Evolutionary conservation across 1,139 yeast genomes (phyloP), one percentile per base, ranked within the genome.

Genomic region (Hanseniaspora uvarum): DNA sequence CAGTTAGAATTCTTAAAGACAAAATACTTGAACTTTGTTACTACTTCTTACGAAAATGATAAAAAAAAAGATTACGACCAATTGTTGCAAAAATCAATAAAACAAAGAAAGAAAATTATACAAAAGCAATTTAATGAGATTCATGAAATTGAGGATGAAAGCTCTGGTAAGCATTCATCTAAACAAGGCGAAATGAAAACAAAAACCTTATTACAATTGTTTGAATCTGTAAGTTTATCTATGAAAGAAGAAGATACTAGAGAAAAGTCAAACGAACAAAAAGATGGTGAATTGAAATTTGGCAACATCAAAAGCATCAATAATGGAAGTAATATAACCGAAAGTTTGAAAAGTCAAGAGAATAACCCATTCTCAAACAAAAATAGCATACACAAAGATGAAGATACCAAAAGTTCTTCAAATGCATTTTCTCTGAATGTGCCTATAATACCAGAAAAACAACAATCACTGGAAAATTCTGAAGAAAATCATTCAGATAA

Each of bases 1-100:
- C 66, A 62, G 30, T 61, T 77, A 18, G 62, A 62, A 33, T 60
- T 60, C 52, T 59, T 60, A 43, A 54, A 55, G 51, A 37, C 41
- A n/a, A 37, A 56, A 28, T 53, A 56, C 24, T 36, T 40, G 40
- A 45, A 54, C 26, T 50, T 51, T 54, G 45, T 56, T 36, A 37
- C 46, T 11, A 41, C 50, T 30, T 46, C 39, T 47, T 26, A 49
- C 36, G 41, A 53, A 51, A 18, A 54, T 56, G 54, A 53, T 19
- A 58, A 55, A 53, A 54, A 46, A 54, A 26, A 45, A 47, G 55
- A 49, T 37, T 46, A 30, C 5, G 49, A 11, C 8, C 33, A 31
- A 21, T 11, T 8, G 10, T 19, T 52, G 8, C 34, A 51, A 19
- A 18, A 49, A 14, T 53, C 52, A n/a, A 18, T 46, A 30, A 37